Evolutionary conservation across 1,139 yeast genomes (phyloP), one percentile per base, ranked within the genome.

Genomic region (Yamadazyma membranifaciens): DNA sequence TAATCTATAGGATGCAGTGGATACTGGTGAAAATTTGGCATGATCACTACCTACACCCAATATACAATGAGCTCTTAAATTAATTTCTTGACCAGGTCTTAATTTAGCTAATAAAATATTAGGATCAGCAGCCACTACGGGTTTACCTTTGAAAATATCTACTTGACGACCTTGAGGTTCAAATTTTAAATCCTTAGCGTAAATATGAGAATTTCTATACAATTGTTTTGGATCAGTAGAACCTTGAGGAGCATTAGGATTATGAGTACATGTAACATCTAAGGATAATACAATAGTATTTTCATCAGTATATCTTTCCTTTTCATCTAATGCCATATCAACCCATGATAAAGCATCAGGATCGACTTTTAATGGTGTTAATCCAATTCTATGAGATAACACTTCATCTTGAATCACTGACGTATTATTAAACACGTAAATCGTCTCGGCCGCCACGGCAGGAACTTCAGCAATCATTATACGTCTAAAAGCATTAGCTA

Each of bases 381-480:
- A 74, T 34, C 98, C 98, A 46, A 92, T 81, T 70, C 98, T 81
- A 57, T 88, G 97, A 4, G 98, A 92, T 52, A 92, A 77, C 11
- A 92, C 96, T 67, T 92, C 98, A 62, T 92, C 98, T 63, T 91
- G 98, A 48, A 92, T 87, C 39, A 92, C 96, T 3, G 96, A 87
- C 1, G 98, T 92, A 67, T 92, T 92, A 75, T 88, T 91, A 69
- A 85, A 86, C 49, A 92, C 77, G 60, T 85, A 91, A 25, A 92
- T 88, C 47, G 86, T 80, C 63, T 92, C 98, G 24, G 95, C 87
- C 7, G 98, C 98, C 36, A 92, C 95, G 3, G 94, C 78, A 14
- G 98, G 98, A 27, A 92, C 96, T 62, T 92, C 98, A 1, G 97
- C 80, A 47, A 92, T 82, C 97, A 92, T 91, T 52, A 92, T 87